Evolutionary conservation across 352 stramenopile species (phyloP), one percentile per base, ranked within the genome.

Genomic region (Pythium sukuiense): DNA sequence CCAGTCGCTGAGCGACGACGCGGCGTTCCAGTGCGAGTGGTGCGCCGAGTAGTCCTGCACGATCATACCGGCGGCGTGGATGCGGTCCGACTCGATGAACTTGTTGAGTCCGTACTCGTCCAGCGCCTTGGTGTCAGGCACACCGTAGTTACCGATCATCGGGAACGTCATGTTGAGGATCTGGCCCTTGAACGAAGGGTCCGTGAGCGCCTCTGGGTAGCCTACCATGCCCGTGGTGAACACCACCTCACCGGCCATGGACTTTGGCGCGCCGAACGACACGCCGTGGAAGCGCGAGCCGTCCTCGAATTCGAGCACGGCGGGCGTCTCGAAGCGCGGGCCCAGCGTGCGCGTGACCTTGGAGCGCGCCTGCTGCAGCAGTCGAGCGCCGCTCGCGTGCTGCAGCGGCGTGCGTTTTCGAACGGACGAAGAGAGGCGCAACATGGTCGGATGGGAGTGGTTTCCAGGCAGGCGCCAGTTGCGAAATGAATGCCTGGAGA

Each of bases 181-280:
- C 81, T 99, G 96, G 52, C 97, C 97, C 63, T 89, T 80, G 81
- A 99, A 99, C 49, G 96, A 99, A 69, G 97, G 97, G 85, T 99
- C 97, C 14, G 97, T 98, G 63, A 99, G 85, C 39, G 92, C 93
- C 79, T 99, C 97, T 14, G 97, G 94, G 86, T 99, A 99, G 61
- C 97, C 97, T 48, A 99, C 97, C 97, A 99, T 99, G 64, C 96
- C 96, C 39, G 97, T 99, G 67, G 97, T 98, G 76, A 99, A 99
- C 11, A 99, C 97, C 64, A 99, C 95, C 81, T 99, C 97, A 48
- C 97, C 97, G 24, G 87, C 88, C 71, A 97, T 88, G 63, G 80
- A 87, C 48, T 80, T 85, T 55, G 89, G 83, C 30, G 87, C 87
- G 52, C 87, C 87, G 56, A 96, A 96, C 56, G 83, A 91, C 59